Percentiles rank a stretch among this genome's conserved stretches.
Evolutionary conservation across 768 basidiomycete species (phyloP).

Genomic region (Tulasnella sp.): DNA sequence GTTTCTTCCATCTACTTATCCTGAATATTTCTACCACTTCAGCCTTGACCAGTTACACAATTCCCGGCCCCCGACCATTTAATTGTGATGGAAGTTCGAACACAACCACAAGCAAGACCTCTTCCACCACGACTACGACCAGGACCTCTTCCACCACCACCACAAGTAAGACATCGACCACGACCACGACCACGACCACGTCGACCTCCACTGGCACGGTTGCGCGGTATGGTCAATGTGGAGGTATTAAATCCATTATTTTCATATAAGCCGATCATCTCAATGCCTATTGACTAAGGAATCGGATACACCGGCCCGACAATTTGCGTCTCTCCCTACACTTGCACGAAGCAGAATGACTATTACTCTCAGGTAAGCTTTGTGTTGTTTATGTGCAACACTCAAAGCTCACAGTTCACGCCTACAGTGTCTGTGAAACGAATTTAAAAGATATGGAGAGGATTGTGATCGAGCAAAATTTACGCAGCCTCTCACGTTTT

Average conservation of each 20-base stretch:
- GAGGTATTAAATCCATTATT: neutral
- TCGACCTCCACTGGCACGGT: neutral
- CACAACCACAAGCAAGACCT: neutral
- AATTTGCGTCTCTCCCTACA: neutral
- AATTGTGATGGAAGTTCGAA: slow-evolving; percentile 1
- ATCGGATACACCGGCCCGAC: neutral
- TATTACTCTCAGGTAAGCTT: neutral
- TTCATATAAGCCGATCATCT: too few relatives aligned
- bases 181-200: neutral
- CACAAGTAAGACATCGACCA: neutral
- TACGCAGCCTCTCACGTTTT: too few relatives aligned
- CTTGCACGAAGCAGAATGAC: neutral
- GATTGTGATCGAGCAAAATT: too few relatives aligned
- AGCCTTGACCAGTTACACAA: slow-evolving; percentile 23
- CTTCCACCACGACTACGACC: neutral
- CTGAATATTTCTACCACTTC: neutral
- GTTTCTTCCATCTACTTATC: neutral
- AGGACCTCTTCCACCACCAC: neutral
- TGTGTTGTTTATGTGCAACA: too few relatives aligned
- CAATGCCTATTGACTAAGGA: neutral
- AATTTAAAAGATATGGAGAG: too few relatives aligned
- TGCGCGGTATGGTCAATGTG: neutral
- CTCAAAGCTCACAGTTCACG: too few relatives aligned
- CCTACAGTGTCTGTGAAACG: too few relatives aligned
- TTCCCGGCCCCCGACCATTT: slow-evolving; percentile 20